phyloP scores from a whole-genome alignment of 257 asterid species.

The Rhazya stricta region DNA sequence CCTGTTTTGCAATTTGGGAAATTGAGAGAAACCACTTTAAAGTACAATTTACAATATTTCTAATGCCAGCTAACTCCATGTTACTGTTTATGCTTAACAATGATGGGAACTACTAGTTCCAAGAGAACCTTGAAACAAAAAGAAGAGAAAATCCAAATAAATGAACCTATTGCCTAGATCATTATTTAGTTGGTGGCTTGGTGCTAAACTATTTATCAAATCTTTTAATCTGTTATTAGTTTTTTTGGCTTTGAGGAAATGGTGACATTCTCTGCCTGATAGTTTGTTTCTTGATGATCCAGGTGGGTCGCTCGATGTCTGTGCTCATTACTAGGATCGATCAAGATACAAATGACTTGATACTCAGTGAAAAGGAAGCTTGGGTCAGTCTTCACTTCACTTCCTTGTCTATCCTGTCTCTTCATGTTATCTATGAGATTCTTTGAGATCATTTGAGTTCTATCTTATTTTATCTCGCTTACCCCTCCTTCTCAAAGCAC shows the following conservation, averaged over 20 bases:
- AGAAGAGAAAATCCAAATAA: neutral
- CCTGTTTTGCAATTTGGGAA: neutral
- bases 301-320: constrained; percentile 78
- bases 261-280: constrained; percentile 3
- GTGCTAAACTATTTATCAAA: neutral
- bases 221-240: neutral
- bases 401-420: constrained; percentile 8
- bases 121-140: neutral
- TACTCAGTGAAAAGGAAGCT: constrained; percentile 89
- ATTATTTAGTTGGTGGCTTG: neutral
- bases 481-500: constrained; percentile 11
- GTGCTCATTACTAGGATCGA: constrained; percentile 78
- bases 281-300: constrained; percentile 19
- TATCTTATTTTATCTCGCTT: neutral
- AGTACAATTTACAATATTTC: neutral
- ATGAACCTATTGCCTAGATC: neutral
- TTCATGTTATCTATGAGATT: constrained; percentile 14
- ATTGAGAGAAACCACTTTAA: neutral
- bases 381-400: constrained; percentile 59
- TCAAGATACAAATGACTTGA: constrained; percentile 84
- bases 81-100: neutral
- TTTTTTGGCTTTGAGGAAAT: neutral
- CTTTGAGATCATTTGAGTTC: neutral
- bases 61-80: neutral
- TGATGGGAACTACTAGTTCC: neutral